Conservation (phyloP, 1,139 yeast species). For the Magnusiomyces paraingens region DNA sequence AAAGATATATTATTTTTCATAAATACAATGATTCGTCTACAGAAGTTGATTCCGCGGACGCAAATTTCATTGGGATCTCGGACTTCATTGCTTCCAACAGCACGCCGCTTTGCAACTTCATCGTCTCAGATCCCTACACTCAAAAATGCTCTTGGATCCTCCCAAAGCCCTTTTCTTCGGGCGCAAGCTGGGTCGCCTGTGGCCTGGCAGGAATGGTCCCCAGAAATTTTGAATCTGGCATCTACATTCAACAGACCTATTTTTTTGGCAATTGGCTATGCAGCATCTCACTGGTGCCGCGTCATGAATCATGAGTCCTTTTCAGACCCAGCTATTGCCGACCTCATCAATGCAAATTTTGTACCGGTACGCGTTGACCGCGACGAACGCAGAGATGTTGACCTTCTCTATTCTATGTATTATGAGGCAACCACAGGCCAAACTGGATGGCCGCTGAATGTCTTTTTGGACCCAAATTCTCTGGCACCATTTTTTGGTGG, state of each 20-base stretch:
- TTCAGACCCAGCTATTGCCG: slow-evolving; percentile 28
- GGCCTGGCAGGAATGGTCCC: slow-evolving; percentile 38
- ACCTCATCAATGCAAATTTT: slow-evolving; percentile 29
- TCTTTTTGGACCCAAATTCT: slow-evolving; percentile 33
- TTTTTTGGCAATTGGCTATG: slow-evolving; percentile 36
- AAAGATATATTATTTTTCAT: neutral
- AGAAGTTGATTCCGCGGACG: no score
- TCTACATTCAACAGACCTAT: slow-evolving; percentile 29
- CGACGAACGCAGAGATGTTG: slow-evolving; percentile 37
- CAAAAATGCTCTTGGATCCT: neutral
- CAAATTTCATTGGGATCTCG: no score
- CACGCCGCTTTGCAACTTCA: neutral
- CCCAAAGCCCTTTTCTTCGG: slow-evolving; percentile 17
- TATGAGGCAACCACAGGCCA: slow-evolving; percentile 35
- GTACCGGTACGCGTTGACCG: slow-evolving; percentile 36
- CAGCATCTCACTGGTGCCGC: slow-evolving; percentile 38
- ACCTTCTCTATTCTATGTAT: slow-evolving; percentile 35
- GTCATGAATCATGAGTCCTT: slow-evolving; percentile 36
- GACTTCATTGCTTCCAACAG: neutral
- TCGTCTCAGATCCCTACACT: slow-evolving; percentile 19
- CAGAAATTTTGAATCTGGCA: slow-evolving; percentile 31
- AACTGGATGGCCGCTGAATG: slow-evolving; percentile 41
- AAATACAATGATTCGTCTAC: neutral
- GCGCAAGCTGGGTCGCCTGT: slow-evolving; percentile 25
- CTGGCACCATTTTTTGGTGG: slow-evolving; percentile 37